These are phyloP conservation scores for Mycogone perniciosa DNA, from an alignment of 2,329 filamentous ascomycete species.

Conservation along the genomic window DNA sequence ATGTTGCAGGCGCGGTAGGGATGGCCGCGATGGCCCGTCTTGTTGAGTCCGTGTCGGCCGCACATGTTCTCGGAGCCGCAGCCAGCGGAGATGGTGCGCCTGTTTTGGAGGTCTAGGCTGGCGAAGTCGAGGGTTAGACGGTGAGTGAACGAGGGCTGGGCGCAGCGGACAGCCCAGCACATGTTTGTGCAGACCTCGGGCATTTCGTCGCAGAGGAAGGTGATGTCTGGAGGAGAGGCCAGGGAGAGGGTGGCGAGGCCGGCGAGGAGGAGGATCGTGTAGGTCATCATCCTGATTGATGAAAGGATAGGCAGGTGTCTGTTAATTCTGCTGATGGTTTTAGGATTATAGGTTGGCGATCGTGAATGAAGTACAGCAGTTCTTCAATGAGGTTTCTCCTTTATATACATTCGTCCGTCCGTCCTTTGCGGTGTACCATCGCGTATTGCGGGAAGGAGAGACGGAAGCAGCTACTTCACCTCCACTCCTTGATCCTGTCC, in stretches of 20 bases:
- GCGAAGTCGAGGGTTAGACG: conserved; percentile 13
- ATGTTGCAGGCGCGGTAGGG: conserved; percentile 14
- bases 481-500: too few species aligned
- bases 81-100: conserved; percentile 9
- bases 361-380: too few species aligned
- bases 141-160: conserved; percentile 13
- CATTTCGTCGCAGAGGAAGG: conserved; percentile 16
- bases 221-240: conserved; percentile 16
- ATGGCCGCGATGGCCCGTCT: conserved; percentile 12
- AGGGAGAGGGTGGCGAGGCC: not conserved
- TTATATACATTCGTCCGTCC: too few species aligned
- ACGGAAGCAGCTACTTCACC: too few species aligned
- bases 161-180: conserved; percentile 20
- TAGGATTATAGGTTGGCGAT: not conserved
- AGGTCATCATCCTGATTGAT: not conserved
- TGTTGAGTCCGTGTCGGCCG: conserved; percentile 6
- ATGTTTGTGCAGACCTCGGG: conserved; percentile 20
- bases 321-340: not conserved
- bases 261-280: not conserved
- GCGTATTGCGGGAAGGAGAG: too few species aligned
- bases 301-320: not conserved
- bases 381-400: too few species aligned
- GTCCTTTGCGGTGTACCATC: too few species aligned
- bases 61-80: conserved; percentile 14
- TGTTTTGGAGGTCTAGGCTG: not conserved